A percentile compares a stretch with the other conserved stretches of the same genome.
Conservation (phyloP, 768 basidiomycete genomes). For the Russula dissimulans region DNA sequence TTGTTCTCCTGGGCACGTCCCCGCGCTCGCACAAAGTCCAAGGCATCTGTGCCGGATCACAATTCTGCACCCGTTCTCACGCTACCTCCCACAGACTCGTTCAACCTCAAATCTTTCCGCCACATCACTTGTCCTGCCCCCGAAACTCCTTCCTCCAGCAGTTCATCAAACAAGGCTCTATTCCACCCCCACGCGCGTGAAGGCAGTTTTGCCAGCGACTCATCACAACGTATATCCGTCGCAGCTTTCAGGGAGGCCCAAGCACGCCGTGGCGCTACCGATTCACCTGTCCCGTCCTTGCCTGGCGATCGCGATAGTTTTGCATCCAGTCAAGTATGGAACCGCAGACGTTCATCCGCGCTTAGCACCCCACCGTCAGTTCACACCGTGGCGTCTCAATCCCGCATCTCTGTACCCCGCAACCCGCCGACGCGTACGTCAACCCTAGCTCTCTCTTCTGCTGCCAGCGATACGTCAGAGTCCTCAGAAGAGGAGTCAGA, state of each 20-base stretch:
- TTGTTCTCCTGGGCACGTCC: slow-evolving; percentile 37
- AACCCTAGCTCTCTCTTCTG: slow-evolving; percentile 19
- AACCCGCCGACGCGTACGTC: slow-evolving; percentile 14
- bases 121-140: slow-evolving; percentile 38
- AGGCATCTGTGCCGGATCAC: slow-evolving; percentile 27
- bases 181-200: slow-evolving; percentile 43
- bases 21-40: slow-evolving; percentile 33
- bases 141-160: slow-evolving; percentile 19
- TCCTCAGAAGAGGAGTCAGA: slow-evolving; percentile 29
- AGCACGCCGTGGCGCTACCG: slow-evolving; percentile 51
- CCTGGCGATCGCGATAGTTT: slow-evolving; percentile 2
- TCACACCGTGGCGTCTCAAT: background rate
- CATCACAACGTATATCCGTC: slow-evolving; percentile 68
- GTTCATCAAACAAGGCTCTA: slow-evolving; percentile 10
- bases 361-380: background rate
- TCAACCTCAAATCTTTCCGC: slow-evolving; percentile 68
- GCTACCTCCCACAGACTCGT: slow-evolving; percentile 33
- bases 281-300: slow-evolving; percentile 42
- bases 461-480: slow-evolving; percentile 28
- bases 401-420: background rate
- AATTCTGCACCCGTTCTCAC: slow-evolving; percentile 18
- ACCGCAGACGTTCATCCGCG: slow-evolving; percentile 11
- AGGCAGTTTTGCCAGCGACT: slow-evolving; percentile 50
- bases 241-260: slow-evolving; percentile 77
- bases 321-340: background rate